Evolutionary conservation across 306 rosid species (phyloP).

Genomic region (Morella rubra): DNA sequence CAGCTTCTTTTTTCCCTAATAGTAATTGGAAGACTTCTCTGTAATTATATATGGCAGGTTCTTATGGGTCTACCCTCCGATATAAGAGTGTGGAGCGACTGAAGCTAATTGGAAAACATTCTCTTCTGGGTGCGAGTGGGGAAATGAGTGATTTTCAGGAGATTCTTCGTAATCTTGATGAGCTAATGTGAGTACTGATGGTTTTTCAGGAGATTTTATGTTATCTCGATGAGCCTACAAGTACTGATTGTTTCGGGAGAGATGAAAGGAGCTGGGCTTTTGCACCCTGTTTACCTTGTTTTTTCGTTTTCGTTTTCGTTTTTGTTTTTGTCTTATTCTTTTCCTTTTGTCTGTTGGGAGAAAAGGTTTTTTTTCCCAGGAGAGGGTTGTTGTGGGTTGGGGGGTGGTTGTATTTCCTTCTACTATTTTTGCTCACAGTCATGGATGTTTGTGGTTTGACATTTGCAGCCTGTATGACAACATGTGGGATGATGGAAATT

Average conservation of each 20-base stretch:
- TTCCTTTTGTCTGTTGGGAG: too few relatives aligned
- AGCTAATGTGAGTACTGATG: conserved; percentile 53
- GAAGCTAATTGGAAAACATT: conserved; percentile 85
- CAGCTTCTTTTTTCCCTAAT: too few relatives aligned
- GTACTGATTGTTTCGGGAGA: not conserved
- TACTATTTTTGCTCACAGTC: not conserved
- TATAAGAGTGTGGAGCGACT: conserved; percentile 86
- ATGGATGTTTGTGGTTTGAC: conserved; percentile 13
- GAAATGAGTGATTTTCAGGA: conserved; percentile 97
- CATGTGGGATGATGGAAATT: conserved; percentile 81
- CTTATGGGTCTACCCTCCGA: conserved; percentile 93
- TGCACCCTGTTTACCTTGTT: not conserved
- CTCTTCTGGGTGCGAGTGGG: conserved; percentile 92
- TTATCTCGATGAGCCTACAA: not conserved
- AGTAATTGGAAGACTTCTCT: not conserved
- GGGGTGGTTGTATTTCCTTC: not conserved
- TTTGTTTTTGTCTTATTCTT: not conserved
- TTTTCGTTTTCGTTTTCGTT: too few relatives aligned
- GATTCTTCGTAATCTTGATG: conserved; percentile 70
- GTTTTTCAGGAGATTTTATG: conserved; percentile 16
- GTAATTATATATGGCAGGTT: conserved; percentile 44
- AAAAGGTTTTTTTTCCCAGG: too few relatives aligned
- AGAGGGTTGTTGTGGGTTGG: not conserved
- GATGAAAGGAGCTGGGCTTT: not conserved
- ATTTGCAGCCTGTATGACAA: conserved; percentile 72